Evolutionary conservation across 2,329 filamentous ascomycete genomes (phyloP).

Genomic region (Aspergillus brunneoviolaceus): DNA sequence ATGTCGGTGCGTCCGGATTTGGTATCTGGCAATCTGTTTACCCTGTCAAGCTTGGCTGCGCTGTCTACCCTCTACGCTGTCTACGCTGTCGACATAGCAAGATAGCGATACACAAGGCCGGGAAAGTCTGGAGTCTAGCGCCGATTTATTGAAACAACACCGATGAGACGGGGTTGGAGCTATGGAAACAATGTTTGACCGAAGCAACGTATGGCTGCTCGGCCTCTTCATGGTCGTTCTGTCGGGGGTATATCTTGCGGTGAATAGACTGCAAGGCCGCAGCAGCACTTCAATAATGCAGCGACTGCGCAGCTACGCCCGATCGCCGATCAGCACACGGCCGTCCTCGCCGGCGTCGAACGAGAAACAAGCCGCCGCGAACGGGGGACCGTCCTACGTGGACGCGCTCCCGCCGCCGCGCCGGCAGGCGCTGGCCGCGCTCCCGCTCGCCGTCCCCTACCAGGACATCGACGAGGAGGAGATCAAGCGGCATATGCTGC

Average conservation of each 20-base stretch:
- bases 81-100: too few relatives aligned
- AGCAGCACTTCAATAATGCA: slow-evolving; percentile 34
- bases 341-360: slow-evolving; percentile 54
- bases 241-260: slow-evolving; percentile 27
- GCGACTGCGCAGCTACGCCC: slow-evolving; percentile 39
- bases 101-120: too few relatives aligned
- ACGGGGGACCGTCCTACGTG: slow-evolving; percentile 40
- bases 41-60: too few relatives aligned
- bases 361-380: slow-evolving; percentile 37
- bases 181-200: slow-evolving; percentile 21
- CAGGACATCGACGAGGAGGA: slow-evolving; percentile 32
- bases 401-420: slow-evolving; percentile 55
- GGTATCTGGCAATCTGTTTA: too few relatives aligned
- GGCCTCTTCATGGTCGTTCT: slow-evolving; percentile 24
- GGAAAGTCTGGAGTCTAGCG: too few relatives aligned
- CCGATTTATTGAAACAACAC: too few relatives aligned
- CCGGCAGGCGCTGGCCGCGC: slow-evolving; percentile 45
- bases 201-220: slow-evolving; percentile 24
- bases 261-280: slow-evolving; percentile 36
- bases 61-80: too few relatives aligned
- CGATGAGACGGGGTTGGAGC: not conserved
- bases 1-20: too few relatives aligned
- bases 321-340: slow-evolving; percentile 47
- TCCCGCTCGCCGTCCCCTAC: slow-evolving; percentile 21
- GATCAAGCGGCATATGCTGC: slow-evolving; percentile 37